phyloP scores from a whole-genome alignment of 2,329 filamentous ascomycete species.

The Aspergillus quadrilineatus region DNA sequence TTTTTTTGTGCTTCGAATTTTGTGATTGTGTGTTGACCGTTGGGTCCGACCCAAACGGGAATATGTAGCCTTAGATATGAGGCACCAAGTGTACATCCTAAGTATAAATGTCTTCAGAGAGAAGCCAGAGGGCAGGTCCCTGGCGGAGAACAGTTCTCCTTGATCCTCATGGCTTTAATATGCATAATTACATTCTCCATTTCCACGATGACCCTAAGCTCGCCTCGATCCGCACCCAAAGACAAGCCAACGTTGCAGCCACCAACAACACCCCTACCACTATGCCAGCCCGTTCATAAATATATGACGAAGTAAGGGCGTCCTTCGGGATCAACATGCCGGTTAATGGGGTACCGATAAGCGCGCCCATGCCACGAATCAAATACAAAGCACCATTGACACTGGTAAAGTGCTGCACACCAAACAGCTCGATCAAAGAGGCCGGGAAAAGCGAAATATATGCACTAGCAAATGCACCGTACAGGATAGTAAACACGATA shows the following conservation, averaged over 20 bases:
- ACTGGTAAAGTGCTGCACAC: slow-evolving; percentile 37
- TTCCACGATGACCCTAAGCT: slow-evolving; percentile 21
- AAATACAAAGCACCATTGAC: slow-evolving; percentile 42
- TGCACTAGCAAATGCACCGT: slow-evolving; percentile 40
- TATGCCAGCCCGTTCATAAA: slow-evolving; percentile 27
- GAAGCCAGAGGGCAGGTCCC: background rate
- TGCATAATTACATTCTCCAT: slow-evolving; percentile 23
- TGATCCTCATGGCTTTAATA: too few species aligned
- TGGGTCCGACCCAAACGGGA: slow-evolving; percentile 4
- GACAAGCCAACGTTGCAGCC: slow-evolving; percentile 26
- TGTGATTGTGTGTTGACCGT: slow-evolving; percentile 10
- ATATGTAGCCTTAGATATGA: slow-evolving; percentile 6
- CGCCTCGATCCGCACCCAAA: slow-evolving; percentile 31
- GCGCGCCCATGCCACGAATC: slow-evolving; percentile 38
- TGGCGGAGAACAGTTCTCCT: background rate
- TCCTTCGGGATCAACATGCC: slow-evolving; percentile 26
- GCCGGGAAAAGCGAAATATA: slow-evolving; percentile 43
- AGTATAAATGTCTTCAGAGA: background rate
- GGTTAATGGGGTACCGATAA: slow-evolving; percentile 40
- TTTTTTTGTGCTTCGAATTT: slow-evolving; percentile 2
- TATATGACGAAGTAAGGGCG: slow-evolving; percentile 20
- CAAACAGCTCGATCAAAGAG: slow-evolving; percentile 43
- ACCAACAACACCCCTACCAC: slow-evolving; percentile 28
- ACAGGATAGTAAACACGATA: slow-evolving; percentile 34
- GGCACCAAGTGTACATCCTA: background rate